Evolutionary conservation across 1,284 basidiomycete species (phyloP).

Genomic region (Apiotrichum sp.): DNA sequence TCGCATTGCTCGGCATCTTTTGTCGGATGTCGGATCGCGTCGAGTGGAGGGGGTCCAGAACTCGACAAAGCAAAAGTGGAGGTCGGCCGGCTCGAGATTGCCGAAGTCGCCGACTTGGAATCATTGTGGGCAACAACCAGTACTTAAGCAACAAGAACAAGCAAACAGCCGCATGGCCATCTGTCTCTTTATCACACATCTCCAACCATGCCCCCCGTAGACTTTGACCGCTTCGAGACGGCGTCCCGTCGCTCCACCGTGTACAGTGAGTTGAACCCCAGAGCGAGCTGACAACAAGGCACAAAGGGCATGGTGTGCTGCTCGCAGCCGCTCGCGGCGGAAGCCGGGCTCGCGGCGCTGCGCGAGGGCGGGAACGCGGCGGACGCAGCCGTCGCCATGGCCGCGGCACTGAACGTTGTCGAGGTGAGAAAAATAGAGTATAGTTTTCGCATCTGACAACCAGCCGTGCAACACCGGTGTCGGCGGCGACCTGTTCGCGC

Average conservation of each 20-base stretch:
- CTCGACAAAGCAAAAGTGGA: too few species aligned
- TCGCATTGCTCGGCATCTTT: too few species aligned
- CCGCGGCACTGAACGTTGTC: constrained; percentile 15
- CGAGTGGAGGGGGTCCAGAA: too few species aligned
- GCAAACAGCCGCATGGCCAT: too few species aligned
- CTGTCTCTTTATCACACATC: too few species aligned
- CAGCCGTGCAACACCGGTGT: constrained; percentile 34
- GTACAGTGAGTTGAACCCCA: constrained; percentile 51
- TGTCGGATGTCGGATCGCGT: too few species aligned
- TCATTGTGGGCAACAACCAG: too few species aligned
- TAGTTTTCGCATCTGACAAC: too few species aligned
- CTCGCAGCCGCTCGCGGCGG: constrained; percentile 77
- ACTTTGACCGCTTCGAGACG: constrained; percentile 13
- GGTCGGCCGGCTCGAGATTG: too few species aligned
- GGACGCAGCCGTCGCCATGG: constrained; percentile 19
- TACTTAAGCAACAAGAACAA: too few species aligned
- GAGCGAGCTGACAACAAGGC: constrained; percentile 59
- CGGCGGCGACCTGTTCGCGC: constrained; percentile 73
- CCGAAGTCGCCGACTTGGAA: too few species aligned
- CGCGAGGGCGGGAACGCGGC: constrained; percentile 79
- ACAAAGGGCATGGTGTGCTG: constrained; percentile 78
- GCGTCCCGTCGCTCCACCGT: constrained; percentile 24
- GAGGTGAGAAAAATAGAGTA: constrained; percentile 1
- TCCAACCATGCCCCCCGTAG: background rate
- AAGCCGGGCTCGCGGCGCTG: constrained; percentile 75